These are phyloP conservation scores for Colletotrichum chlorophyti DNA, from an alignment of 2,329 filamentous ascomycete species.

Conservation along the genomic window DNA sequence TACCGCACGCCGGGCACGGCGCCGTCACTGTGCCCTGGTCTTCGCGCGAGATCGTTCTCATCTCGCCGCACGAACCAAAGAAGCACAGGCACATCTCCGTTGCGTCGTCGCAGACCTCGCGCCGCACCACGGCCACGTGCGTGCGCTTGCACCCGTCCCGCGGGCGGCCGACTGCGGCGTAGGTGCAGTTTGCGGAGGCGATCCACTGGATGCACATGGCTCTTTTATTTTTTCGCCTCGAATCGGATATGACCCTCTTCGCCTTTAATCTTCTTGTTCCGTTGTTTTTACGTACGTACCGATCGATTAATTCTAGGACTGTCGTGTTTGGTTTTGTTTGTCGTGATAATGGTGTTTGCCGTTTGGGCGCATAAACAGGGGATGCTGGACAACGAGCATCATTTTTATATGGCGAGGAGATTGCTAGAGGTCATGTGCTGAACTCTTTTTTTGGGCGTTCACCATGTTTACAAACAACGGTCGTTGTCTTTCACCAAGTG, in stretches of 20 bases:
- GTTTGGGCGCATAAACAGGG: background rate
- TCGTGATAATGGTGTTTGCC: too few relatives aligned
- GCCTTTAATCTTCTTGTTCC: background rate
- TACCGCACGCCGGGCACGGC: constrained; percentile 10
- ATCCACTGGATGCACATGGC: constrained; percentile 26
- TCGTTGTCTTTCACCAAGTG: too few relatives aligned
- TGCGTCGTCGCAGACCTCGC: constrained; percentile 3
- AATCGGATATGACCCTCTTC: too few relatives aligned
- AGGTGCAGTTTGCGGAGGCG: constrained; percentile 12
- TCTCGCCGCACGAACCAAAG: constrained; percentile 18
- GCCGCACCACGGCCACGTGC: constrained; percentile 13
- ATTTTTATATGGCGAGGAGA: background rate
- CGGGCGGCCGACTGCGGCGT: background rate
- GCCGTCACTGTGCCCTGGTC: background rate
- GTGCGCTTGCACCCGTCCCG: constrained; percentile 3
- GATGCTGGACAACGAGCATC: background rate
- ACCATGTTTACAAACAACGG: too few relatives aligned
- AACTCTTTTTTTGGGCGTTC: too few relatives aligned
- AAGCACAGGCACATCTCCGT: constrained; percentile 8
- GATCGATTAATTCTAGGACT: too few relatives aligned
- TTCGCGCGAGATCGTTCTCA: background rate
- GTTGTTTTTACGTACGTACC: background rate
- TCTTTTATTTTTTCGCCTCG: background rate
- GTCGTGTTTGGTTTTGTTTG: background rate
- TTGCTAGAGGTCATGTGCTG: too few relatives aligned